Conservation (phyloP, 495 filamentous ascomycete genomes). For the Cryomyces antarcticus region DNA sequence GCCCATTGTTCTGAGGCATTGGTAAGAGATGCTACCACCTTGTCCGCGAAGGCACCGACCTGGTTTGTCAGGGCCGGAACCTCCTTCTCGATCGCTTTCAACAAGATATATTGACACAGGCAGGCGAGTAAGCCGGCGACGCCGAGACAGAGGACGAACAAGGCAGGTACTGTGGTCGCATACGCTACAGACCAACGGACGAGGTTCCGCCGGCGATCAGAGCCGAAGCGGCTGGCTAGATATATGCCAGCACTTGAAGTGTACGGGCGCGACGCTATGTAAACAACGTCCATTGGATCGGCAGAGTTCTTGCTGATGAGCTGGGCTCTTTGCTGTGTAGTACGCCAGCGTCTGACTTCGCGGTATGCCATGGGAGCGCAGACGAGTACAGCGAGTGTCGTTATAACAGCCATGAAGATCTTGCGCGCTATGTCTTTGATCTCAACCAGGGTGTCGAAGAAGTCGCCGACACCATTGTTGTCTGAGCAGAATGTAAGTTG, state of each 20-base stretch:
- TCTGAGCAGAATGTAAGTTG: slow-evolving; percentile 70
- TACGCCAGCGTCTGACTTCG: slow-evolving; percentile 62
- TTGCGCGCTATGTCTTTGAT: slow-evolving; percentile 42
- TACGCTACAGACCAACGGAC: slow-evolving; percentile 78
- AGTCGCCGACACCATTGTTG: slow-evolving; percentile 64
- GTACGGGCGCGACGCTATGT: slow-evolving; percentile 64
- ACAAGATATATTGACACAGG: slow-evolving; percentile 64
- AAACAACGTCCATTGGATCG: slow-evolving; percentile 76
- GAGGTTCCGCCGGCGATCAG: slow-evolving; percentile 44
- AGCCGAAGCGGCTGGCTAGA: slow-evolving; percentile 45
- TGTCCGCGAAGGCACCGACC: slow-evolving; percentile 62
- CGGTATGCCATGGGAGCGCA: slow-evolving; percentile 59
- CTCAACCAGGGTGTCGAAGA: slow-evolving; percentile 53
- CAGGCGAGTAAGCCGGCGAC: slow-evolving; percentile 70
- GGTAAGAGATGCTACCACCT: slow-evolving; percentile 52
- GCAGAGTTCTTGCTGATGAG: slow-evolving; percentile 41
- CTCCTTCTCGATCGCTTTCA: slow-evolving; percentile 50
- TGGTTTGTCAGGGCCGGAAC: slow-evolving; percentile 55
- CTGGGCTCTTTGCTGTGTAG: slow-evolving; percentile 44
- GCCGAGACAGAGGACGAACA: slow-evolving; percentile 73
- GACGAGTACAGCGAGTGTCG: slow-evolving; percentile 45
- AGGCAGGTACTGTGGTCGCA: slow-evolving; percentile 58
- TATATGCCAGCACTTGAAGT: slow-evolving; percentile 51
- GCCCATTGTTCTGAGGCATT: slow-evolving; percentile 64
- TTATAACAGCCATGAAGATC: slow-evolving; percentile 51